phyloP scores from a whole-genome alignment of 2,329 filamentous ascomycete species.

The Talaromyces sp. region DNA sequence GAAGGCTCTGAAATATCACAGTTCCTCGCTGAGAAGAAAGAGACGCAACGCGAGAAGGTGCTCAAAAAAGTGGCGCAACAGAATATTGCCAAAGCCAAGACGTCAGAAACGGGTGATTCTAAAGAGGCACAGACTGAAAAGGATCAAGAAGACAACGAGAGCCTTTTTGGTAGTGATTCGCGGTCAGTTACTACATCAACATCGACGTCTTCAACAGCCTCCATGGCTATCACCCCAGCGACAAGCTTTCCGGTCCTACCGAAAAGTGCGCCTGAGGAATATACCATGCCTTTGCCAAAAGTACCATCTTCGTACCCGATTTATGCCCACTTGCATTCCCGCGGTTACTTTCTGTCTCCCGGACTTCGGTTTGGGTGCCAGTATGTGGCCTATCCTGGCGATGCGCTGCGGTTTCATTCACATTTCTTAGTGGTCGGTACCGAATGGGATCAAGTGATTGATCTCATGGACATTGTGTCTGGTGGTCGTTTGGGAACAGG shows the following conservation, averaged over 20 bases:
- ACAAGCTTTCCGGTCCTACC: slow-evolving; percentile 44
- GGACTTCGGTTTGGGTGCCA: slow-evolving; percentile 91
- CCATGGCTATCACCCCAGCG: slow-evolving; percentile 43
- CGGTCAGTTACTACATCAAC: slow-evolving; percentile 1
- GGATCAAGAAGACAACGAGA: not conserved
- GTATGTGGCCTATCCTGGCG: slow-evolving; percentile 91
- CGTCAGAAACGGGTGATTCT: slow-evolving; percentile 8
- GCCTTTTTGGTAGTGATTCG: slow-evolving; percentile 8
- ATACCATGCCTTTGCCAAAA: slow-evolving; percentile 24
- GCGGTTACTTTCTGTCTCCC: slow-evolving; percentile 81
- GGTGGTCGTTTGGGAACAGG: slow-evolving; percentile 85
- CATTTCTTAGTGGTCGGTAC: slow-evolving; percentile 84
- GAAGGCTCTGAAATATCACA: slow-evolving; percentile 48
- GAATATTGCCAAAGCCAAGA: slow-evolving; percentile 15
- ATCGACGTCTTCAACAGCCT: not conserved
- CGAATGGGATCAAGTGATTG: slow-evolving; percentile 81
- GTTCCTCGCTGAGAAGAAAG: slow-evolving; percentile 41
- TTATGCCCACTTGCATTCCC: slow-evolving; percentile 71
- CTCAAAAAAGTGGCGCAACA: slow-evolving; percentile 44
- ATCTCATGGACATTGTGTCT: slow-evolving; percentile 76
- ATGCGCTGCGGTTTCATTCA: slow-evolving; percentile 89
- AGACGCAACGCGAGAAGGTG: slow-evolving; percentile 44
- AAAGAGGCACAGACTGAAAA: slow-evolving; percentile 21
- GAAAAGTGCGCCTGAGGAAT: slow-evolving; percentile 20
- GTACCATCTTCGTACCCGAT: slow-evolving; percentile 60